Percentiles rank a stretch among this genome's conserved stretches.
Conservation (phyloP, 805 yeast species). For the Saturnispora besseyi region DNA sequence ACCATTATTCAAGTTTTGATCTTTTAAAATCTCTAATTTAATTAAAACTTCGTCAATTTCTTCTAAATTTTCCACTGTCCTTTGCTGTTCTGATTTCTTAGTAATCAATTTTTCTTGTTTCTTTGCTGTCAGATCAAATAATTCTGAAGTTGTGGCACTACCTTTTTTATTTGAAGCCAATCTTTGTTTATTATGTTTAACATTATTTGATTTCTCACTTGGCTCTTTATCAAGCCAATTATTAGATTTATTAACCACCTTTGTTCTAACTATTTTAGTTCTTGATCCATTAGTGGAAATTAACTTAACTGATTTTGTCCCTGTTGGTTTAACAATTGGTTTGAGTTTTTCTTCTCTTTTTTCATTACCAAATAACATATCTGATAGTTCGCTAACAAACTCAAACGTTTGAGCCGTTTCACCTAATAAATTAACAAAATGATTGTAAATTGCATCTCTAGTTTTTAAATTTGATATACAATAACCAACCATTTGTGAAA, state of each 20-base stretch:
- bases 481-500: slow-evolving; percentile 46
- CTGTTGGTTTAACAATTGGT: slow-evolving; percentile 4
- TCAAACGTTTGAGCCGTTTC: slow-evolving; percentile 44
- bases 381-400: slow-evolving; percentile 38
- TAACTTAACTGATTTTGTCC: slow-evolving; percentile 12
- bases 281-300: slow-evolving; percentile 13
- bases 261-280: slow-evolving; percentile 10
- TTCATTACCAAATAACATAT: slow-evolving; percentile 29
- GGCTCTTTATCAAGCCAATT: slow-evolving; percentile 1
- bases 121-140: slow-evolving; percentile 33
- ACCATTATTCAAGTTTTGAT: slow-evolving; percentile 1
- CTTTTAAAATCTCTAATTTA: slow-evolving; percentile 32
- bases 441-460: slow-evolving; percentile 40
- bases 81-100: slow-evolving; percentile 24
- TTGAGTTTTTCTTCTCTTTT: not conserved
- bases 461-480: slow-evolving; percentile 36
- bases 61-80: slow-evolving; percentile 40
- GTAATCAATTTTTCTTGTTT: slow-evolving; percentile 14
- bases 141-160: slow-evolving; percentile 39
- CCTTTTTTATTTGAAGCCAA: slow-evolving; percentile 12
- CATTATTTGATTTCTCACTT: not conserved
- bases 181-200: not conserved
- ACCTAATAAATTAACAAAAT: slow-evolving; percentile 49
- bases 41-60: slow-evolving; percentile 43
- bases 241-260: slow-evolving; percentile 3